A percentile compares a stretch with the other conserved stretches of the same genome.
Conservation (phyloP, 2,329 filamentous ascomycete species). For the Colletotrichum truncatum region DNA sequence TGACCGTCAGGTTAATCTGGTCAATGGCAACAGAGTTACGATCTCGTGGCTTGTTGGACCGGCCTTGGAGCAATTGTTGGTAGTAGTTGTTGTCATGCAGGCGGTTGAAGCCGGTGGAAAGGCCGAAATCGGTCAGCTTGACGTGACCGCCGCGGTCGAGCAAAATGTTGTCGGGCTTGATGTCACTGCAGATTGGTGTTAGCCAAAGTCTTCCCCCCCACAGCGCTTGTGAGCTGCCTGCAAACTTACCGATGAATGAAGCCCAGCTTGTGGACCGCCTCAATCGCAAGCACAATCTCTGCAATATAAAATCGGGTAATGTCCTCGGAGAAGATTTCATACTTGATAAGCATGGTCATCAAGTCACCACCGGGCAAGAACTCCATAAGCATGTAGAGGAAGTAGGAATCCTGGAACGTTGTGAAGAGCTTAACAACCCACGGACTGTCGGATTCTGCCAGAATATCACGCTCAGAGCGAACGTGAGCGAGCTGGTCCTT, state of each 20-base stretch:
- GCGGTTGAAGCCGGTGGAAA: conserved; percentile 97
- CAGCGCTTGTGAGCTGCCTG: no score
- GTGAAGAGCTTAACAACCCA: conserved; percentile 99
- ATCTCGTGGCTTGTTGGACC: conserved; percentile 78
- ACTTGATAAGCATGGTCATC: conserved; percentile 99
- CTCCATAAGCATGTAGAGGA: conserved; percentile 99
- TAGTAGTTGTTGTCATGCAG: conserved; percentile 99
- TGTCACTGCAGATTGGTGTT: conserved; percentile 76
- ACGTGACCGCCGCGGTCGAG: conserved; percentile 96
- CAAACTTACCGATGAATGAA: conserved; percentile 95
- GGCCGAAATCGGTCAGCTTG: conserved; percentile 97
- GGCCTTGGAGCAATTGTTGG: conserved; percentile 89
- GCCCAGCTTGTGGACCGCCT: conserved; percentile 96
- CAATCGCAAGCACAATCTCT: conserved; percentile 97
- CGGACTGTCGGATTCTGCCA: conserved; percentile 98
- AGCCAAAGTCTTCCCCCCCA: not conserved
- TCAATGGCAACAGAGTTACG: conserved; percentile 95
- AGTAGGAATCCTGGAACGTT: conserved; percentile 95
- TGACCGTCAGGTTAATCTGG: conserved; percentile 97
- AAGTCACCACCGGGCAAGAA: conserved; percentile 97
- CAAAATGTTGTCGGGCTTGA: conserved; percentile 98
- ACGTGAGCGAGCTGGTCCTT: conserved; percentile 98
- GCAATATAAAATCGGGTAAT: conserved; percentile 99
- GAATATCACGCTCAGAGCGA: conserved; percentile 94
- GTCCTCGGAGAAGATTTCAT: conserved; percentile 98